Evolutionary conservation across 2,329 filamentous ascomycete genomes (phyloP).

Genomic region (Botryotinia globosa): DNA sequence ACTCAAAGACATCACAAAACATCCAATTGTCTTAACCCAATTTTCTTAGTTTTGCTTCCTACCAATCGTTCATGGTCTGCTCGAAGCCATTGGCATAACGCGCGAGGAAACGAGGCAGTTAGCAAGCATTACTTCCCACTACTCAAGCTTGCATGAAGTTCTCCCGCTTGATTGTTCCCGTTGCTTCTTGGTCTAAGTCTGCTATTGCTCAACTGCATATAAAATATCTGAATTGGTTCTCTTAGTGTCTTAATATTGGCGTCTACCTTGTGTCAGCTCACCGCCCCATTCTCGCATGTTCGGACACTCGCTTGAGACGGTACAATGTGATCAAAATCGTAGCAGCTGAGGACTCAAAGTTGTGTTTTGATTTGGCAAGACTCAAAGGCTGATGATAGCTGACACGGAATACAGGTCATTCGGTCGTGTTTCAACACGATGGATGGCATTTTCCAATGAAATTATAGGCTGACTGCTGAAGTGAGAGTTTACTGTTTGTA

Average conservation of each 20-base stretch:
- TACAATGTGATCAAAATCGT: background rate
- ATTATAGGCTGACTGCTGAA: slow-evolving; percentile 3
- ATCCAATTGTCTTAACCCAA: background rate
- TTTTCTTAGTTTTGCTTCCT: background rate
- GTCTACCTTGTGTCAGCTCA: background rate
- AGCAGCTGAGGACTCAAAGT: background rate
- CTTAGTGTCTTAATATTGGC: background rate
- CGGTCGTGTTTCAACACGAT: background rate
- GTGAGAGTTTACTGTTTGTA: background rate
- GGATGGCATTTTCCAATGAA: slow-evolving; percentile 5
- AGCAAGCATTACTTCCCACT: background rate
- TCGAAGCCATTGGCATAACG: background rate
- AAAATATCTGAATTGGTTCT: background rate
- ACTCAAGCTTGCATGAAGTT: background rate
- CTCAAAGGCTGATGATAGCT: slow-evolving; percentile 1
- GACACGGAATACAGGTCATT: slow-evolving; percentile 7
- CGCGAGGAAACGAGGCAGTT: background rate
- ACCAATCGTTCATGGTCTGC: background rate
- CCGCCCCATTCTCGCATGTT: background rate
- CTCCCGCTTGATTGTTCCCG: background rate
- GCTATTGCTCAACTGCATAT: background rate
- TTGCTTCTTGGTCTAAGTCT: background rate
- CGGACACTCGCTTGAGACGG: background rate
- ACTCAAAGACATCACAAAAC: background rate
- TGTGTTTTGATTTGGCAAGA: slow-evolving; percentile 5